A percentile compares a stretch with the other conserved stretches of the same genome.
These are phyloP conservation scores for Dendryphion nanum DNA, from an alignment of 2,329 filamentous ascomycete species.

Conservation along the genomic window DNA sequence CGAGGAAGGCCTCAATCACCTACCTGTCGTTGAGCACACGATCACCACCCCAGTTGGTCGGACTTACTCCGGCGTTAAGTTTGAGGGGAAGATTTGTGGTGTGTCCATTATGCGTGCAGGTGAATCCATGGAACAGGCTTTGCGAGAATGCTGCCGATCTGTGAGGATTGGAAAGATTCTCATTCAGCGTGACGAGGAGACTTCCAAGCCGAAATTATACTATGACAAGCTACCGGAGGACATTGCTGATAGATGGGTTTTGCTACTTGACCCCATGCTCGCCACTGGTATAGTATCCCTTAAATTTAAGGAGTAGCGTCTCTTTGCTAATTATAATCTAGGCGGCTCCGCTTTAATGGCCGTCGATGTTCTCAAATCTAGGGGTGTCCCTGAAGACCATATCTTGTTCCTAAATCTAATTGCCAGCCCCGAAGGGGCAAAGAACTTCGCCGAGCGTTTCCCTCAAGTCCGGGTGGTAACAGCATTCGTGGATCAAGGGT, in stretches of 20 bases:
- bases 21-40: constrained; percentile 83
- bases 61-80: constrained; percentile 85
- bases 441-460: constrained; percentile 84
- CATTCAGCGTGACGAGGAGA: constrained; percentile 97
- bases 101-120: constrained; percentile 98
- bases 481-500: constrained; percentile 92
- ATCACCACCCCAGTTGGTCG: constrained; percentile 90
- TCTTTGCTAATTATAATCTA: constrained; percentile 37
- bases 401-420: constrained; percentile 97
- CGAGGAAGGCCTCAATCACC: constrained; percentile 94
- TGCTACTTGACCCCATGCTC: constrained; percentile 98
- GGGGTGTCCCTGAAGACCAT: constrained; percentile 89
- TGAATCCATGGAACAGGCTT: constrained; percentile 96
- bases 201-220: constrained; percentile 85
- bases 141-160: constrained; percentile 95
- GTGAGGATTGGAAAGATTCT: constrained; percentile 98
- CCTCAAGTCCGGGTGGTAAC: constrained; percentile 90
- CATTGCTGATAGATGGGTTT: constrained; percentile 87
- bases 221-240: constrained; percentile 97
- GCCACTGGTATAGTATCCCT: constrained; percentile 69
- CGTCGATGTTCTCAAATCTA: constrained; percentile 84
- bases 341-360: constrained; percentile 97
- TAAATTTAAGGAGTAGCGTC: no score
- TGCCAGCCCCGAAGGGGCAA: constrained; percentile 90
- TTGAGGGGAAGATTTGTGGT: constrained; percentile 97